phyloP scores from a whole-genome alignment of 208 protist species.

The Eutreptiella sp. region DNA sequence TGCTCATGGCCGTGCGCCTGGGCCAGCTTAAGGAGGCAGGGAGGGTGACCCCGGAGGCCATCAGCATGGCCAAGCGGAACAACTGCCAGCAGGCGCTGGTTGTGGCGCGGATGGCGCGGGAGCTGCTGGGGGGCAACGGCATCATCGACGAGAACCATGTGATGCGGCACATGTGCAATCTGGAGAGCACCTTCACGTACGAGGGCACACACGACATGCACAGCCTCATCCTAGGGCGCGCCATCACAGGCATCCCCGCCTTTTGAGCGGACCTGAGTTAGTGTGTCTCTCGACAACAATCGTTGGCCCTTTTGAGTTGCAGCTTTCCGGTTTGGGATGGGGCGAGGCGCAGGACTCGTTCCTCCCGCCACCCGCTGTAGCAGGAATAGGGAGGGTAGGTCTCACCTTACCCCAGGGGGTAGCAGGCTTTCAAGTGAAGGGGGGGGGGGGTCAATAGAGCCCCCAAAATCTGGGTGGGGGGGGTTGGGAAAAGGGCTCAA shows the following conservation, averaged over 20 bases:
- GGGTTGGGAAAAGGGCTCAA: too few relatives aligned
- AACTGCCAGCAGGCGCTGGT: slow-evolving; percentile 68
- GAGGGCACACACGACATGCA: slow-evolving; percentile 85
- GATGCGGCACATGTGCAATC: slow-evolving; percentile 76
- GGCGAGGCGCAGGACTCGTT: too few relatives aligned
- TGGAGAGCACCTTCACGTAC: slow-evolving; percentile 88
- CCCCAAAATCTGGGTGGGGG: too few relatives aligned
- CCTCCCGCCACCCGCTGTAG: too few relatives aligned
- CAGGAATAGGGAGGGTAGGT: too few relatives aligned
- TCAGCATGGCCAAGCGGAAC: slow-evolving; percentile 83
- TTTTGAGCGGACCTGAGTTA: too few relatives aligned
- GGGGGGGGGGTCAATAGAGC: too few relatives aligned
- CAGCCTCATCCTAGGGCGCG: slow-evolving; percentile 79
- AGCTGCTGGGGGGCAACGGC: slow-evolving; percentile 85
- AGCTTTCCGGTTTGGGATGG: too few relatives aligned
- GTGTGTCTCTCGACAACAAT: too few relatives aligned
- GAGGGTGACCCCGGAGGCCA: slow-evolving; percentile 58
- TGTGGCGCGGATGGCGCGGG: slow-evolving; percentile 65
- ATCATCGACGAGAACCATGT: slow-evolving; percentile 83
- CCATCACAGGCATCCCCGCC: slow-evolving; percentile 72
- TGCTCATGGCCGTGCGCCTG: slow-evolving; percentile 44
- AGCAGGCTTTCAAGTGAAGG: too few relatives aligned
- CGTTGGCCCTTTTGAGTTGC: too few relatives aligned
- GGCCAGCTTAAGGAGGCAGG: slow-evolving; percentile 68
- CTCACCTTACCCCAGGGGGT: too few relatives aligned